Percentiles rank a stretch among this genome's conserved stretches.
These are phyloP conservation scores for Claviceps capensis DNA, from an alignment of 2,329 filamentous ascomycete species.

Conservation along the genomic window DNA sequence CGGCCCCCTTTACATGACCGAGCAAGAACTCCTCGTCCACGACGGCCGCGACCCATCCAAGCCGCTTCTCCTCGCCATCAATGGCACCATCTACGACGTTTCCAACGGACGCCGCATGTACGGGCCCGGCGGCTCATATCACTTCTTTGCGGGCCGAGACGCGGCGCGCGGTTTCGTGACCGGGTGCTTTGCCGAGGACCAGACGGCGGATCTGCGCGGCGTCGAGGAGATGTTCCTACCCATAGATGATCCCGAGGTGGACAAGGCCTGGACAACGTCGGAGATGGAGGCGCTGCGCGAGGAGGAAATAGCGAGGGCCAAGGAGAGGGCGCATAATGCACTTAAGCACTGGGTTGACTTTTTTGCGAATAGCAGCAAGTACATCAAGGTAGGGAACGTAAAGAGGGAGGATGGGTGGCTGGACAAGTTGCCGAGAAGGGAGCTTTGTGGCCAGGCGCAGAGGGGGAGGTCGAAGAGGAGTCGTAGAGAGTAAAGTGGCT, in stretches of 20 bases:
- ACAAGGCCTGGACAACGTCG: conserved; percentile 40
- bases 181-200: conserved; percentile 79
- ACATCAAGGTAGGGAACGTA: conserved; percentile 66
- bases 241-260: conserved; percentile 46
- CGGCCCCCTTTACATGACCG: conserved; percentile 57
- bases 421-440: conserved; percentile 44
- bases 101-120: conserved; percentile 55
- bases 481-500: background rate
- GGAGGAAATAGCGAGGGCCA: conserved; percentile 52
- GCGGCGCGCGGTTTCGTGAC: conserved; percentile 83
- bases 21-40: conserved; percentile 57
- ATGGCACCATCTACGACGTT: conserved; percentile 78
- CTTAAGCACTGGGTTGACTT: conserved; percentile 74
- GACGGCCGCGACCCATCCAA: conserved; percentile 62
- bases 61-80: conserved; percentile 83
- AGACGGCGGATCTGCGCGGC: conserved; percentile 71
- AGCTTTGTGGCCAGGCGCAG: conserved; percentile 58
- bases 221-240: conserved; percentile 76
- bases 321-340: conserved; percentile 48
- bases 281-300: conserved; percentile 41
- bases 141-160: conserved; percentile 75
- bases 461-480: conserved; percentile 41
- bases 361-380: conserved; percentile 68
- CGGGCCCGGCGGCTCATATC: conserved; percentile 75
- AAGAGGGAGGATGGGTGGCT: conserved; percentile 47